Evolutionary conservation across 1,284 basidiomycete species (phyloP).

Genomic region (Athelia sp.): DNA sequence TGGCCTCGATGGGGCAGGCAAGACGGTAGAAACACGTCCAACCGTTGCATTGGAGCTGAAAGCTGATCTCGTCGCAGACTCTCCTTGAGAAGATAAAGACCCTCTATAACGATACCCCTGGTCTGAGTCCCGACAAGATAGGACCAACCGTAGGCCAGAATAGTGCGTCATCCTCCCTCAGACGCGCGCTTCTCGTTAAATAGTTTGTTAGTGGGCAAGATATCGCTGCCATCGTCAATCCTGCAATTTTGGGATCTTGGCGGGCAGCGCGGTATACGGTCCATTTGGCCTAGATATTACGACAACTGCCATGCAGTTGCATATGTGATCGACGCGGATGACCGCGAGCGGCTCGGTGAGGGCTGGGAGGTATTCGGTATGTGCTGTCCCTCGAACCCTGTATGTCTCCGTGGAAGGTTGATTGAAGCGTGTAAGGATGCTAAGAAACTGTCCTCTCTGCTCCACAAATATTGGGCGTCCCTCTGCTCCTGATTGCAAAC

Average conservation of each 20-base stretch:
- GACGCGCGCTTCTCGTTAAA: not conserved
- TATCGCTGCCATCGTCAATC: constrained; percentile 85
- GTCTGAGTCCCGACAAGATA: constrained; percentile 84
- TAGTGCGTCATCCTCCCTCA: constrained; percentile 46
- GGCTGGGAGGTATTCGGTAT: constrained; percentile 93
- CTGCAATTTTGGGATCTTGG: constrained; percentile 94
- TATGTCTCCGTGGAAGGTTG: constrained; percentile 5
- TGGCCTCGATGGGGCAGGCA: constrained; percentile 85
- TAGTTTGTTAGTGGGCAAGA: constrained; percentile 71
- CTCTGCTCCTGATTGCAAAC: constrained; percentile 85
- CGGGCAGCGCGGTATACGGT: constrained; percentile 86
- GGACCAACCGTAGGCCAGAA: constrained; percentile 94
- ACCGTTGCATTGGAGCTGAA: constrained; percentile 2
- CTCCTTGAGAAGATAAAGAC: constrained; percentile 91
- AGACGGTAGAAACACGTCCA: constrained; percentile 59
- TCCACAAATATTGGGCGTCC: constrained; percentile 83
- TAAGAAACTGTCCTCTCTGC: constrained; percentile 80
- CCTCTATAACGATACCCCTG: constrained; percentile 80
- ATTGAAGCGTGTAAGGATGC: constrained; percentile 20
- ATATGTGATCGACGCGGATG: constrained; percentile 87
- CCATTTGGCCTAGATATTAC: constrained; percentile 92
- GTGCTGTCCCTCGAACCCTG: constrained; percentile 19
- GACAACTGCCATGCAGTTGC: constrained; percentile 93
- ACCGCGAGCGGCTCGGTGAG: constrained; percentile 80
- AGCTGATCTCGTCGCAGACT: constrained; percentile 45